Base-by-base conservation (phyloP, 2,329 filamentous ascomycete genomes). In the Alternaria hordeiaustralica region DNA sequence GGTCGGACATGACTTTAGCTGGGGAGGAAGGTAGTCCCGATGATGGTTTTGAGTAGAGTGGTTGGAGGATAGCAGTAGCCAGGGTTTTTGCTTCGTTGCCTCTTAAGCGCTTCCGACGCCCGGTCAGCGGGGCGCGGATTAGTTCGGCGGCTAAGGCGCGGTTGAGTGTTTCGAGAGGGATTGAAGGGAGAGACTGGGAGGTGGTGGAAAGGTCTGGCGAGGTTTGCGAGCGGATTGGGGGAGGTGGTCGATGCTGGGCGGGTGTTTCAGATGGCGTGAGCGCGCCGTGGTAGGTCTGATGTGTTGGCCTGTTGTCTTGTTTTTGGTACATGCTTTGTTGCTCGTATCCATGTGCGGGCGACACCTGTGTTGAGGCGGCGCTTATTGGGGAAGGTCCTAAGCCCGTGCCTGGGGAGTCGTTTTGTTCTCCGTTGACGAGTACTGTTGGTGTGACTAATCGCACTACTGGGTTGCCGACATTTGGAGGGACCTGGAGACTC, bases 401-500 rank as follows among this genome's bases (percentile, higher is more conserved):
- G 10, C 65, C 68, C 1, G 69, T 71, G 51, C 65, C 74, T 10
- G 77, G 72, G 0, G 68, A 72, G 8, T 67, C 64, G 45, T 78
- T 70, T 53, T 79, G 69, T 60, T 84, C 82, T 51, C 86, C 86
- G 53, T 87, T 88, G 21, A 88, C 82, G 8, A 87, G 80, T 3
- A 87, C 78, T 10, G 84, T 83, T 0, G 86, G 86, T 2, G 89
- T 91, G 23, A 89, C 88, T 13, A 91, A 81, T 61, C 88, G 83
- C 0, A 91, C 63, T 23, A 64, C 87, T 3, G 86, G 84, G 1
- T 88, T 88, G 1, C 88, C 84, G 18, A 85, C 81, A 62, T 89
- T 85, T 67, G 88, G 84, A 8, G 89, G 89, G 0, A 91, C 89
- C 70, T 90, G 88, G 1, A 91, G 80, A 20, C 87, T 88, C 7